Base-by-base conservation (phyloP, 2,329 filamentous ascomycete genomes). In the Ascosphaera apis region DNA sequence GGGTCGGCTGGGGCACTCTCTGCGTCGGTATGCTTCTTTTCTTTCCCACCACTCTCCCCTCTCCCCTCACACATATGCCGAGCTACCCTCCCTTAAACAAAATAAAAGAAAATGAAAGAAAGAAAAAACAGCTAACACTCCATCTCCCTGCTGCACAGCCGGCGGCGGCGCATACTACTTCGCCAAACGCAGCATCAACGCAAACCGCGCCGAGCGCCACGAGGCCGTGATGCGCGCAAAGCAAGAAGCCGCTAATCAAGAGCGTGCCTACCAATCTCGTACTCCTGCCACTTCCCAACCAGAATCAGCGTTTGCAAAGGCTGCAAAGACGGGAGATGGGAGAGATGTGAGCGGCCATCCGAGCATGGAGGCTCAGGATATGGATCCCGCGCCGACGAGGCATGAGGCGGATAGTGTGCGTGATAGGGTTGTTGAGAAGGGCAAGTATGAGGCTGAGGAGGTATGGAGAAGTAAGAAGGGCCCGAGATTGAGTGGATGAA, bases 161-260 rank as follows among this genome's bases (percentile, higher is more conserved):
- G 88, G 86, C 51, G 88, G 72, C 44, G 80, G 76, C 43, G 83
- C 86, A 49, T 98, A 95, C 65, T 83, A 80, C 63, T 92, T 93
- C 54, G 88, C 88, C 43, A 98, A 98, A 66, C 69, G 72, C 51
- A 76, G 75, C 55, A 91, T 98, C 67, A 92, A 93, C 53, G 79
- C 79, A 46, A 83, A 93, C 57, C 79, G 86, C 43, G 66, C 69
- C 41, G 62, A 70, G 41, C 72, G 80, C 48, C 69, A 77, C 44
- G 68, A 77, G 47, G 72, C 77, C 12, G 47, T 52, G 31, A 47
- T 54, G 39, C 49, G 46, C 33, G 53, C 48, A 12, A 51, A 54
- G 38, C 38, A 48, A 18, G 34, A 40, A 33, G 40, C 42, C 19
- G 38, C 40, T 15, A 39, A 35, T 30, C 33, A 18, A 30, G 42